Percentiles rank a stretch among this genome's conserved stretches.
These are phyloP conservation scores for Podosphaera aphanis DNA, from an alignment of 2,329 filamentous ascomycete species.

Conservation along the genomic window DNA sequence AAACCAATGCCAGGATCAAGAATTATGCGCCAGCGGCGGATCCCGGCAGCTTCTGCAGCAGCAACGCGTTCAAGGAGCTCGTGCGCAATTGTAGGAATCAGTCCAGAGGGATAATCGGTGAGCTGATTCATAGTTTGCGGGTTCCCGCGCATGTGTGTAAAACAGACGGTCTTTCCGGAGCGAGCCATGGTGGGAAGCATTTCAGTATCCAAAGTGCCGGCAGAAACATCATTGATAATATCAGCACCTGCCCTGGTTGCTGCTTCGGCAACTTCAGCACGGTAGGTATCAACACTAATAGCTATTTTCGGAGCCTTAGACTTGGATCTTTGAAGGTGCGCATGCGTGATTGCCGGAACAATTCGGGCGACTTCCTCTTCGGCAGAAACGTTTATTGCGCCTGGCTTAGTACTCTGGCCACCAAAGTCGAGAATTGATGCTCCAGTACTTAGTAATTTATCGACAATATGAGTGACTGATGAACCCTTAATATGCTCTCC, in stretches of 20 bases:
- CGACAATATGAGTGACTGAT: conserved; percentile 19
- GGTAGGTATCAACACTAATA: conserved; percentile 84
- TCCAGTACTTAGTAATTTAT: conserved; percentile 38
- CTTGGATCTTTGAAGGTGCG: not conserved
- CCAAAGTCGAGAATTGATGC: conserved; percentile 79
- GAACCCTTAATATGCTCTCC: conserved; percentile 30
- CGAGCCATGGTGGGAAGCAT: conserved; percentile 67
- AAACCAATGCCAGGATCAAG: conserved; percentile 89
- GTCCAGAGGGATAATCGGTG: conserved; percentile 29
- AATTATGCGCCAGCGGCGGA: conserved; percentile 82
- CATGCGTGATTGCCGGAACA: conserved; percentile 45
- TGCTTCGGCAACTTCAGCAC: conserved; percentile 54
- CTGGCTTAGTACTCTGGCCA: conserved; percentile 76
- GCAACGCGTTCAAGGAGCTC: conserved; percentile 40
- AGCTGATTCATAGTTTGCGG: conserved; percentile 39
- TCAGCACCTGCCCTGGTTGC: conserved; percentile 62
- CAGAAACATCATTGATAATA: conserved; percentile 87
- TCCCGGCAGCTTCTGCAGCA: conserved; percentile 56
- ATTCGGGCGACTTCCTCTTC: conserved; percentile 59
- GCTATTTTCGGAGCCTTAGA: conserved; percentile 10
- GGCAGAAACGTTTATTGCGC: conserved; percentile 40
- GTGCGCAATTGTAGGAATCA: conserved; percentile 28
- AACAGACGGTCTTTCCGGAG: conserved; percentile 52
- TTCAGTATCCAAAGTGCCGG: conserved; percentile 48
- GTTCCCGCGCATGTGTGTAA: conserved; percentile 54